These are phyloP conservation scores for thale cress (Arabidopsis thaliana) DNA, from an alignment of 345 rosid genomes.

Conservation along the genomic window DNA sequence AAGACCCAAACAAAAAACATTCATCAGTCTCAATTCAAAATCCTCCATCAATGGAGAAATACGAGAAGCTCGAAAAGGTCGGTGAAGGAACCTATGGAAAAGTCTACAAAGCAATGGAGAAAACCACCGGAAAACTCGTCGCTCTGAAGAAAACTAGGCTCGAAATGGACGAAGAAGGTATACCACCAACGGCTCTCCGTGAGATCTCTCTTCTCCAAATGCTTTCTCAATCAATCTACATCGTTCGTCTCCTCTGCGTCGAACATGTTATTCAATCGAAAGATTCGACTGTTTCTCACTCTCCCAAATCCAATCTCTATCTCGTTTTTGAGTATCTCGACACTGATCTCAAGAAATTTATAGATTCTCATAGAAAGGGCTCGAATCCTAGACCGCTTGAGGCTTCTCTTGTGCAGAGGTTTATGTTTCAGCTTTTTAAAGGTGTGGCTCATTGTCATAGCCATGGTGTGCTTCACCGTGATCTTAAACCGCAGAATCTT, in stretches of 20 bases:
- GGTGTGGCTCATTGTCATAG: constrained; percentile 97
- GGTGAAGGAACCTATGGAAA: constrained; percentile 99
- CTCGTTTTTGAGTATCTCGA: constrained; percentile 94
- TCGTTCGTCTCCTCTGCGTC: constrained; percentile 60
- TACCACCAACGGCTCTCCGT: constrained; percentile 90
- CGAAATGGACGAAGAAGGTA: constrained; percentile 97
- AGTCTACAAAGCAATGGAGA: constrained; percentile 92
- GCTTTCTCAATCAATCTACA: constrained; percentile 80
- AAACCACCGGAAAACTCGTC: constrained; percentile 74
- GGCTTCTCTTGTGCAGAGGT: constrained; percentile 53
- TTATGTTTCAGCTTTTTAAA: constrained; percentile 85
- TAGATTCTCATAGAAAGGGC: constrained; percentile 42
- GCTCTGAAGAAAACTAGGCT: constrained; percentile 92
- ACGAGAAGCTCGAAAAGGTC: constrained; percentile 90
- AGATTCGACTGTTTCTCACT: constrained; percentile 15
- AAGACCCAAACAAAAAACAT: background rate
- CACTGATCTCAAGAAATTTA: constrained; percentile 88
- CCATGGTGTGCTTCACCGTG: constrained; percentile 97
- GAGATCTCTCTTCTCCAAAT: constrained; percentile 94
- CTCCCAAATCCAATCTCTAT: constrained; percentile 42
- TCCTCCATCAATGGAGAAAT: constrained; percentile 47
- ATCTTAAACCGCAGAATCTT: constrained; percentile 93
- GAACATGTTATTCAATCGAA: constrained; percentile 39
- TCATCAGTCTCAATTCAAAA: background rate
- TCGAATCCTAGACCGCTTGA: constrained; percentile 31